These are phyloP conservation scores for Silene conica DNA, from an alignment of 148 eudicot genomes.

Conservation along the genomic window DNA sequence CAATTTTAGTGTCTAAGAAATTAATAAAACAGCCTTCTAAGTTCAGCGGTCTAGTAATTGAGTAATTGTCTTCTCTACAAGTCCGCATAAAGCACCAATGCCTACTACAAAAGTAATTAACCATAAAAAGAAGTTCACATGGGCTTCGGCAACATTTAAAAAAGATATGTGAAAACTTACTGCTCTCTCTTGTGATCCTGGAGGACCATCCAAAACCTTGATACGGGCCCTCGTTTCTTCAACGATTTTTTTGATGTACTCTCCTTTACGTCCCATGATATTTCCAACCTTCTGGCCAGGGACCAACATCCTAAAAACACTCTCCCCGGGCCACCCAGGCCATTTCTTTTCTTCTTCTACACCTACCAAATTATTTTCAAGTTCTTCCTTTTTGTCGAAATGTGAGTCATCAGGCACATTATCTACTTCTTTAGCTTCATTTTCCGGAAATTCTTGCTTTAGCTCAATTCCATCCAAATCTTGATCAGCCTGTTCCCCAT, in stretches of 20 bases:
- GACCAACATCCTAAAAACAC: constrained; percentile 82
- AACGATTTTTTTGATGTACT: constrained; percentile 82
- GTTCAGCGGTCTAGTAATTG: neutral
- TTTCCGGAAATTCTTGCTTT: constrained; percentile 28
- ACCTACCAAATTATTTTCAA: constrained; percentile 29
- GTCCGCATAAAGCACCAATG: constrained; percentile 2
- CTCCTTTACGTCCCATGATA: constrained; percentile 96
- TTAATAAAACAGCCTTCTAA: neutral
- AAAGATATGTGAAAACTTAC: constrained; percentile 45
- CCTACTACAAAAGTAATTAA: neutral
- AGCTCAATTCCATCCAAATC: constrained; percentile 23
- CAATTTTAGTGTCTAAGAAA: neutral
- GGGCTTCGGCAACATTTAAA: neutral
- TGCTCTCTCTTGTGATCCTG: constrained; percentile 83
- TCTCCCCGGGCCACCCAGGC: constrained; percentile 99
- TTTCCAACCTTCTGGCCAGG: constrained; percentile 88
- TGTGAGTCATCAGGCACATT: constrained; percentile 29
- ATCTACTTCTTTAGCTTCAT: constrained; percentile 30
- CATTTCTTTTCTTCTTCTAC: constrained; percentile 60
- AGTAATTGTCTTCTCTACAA: neutral
- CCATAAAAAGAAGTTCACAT: neutral
- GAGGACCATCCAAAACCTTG: constrained; percentile 94
- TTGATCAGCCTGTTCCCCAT: constrained; percentile 19
- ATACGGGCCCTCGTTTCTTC: constrained; percentile 94
- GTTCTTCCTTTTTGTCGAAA: constrained; percentile 36